Evolutionary conservation across 768 basidiomycete species (phyloP).

Genomic region (Neoboletus brunneissimus): DNA sequence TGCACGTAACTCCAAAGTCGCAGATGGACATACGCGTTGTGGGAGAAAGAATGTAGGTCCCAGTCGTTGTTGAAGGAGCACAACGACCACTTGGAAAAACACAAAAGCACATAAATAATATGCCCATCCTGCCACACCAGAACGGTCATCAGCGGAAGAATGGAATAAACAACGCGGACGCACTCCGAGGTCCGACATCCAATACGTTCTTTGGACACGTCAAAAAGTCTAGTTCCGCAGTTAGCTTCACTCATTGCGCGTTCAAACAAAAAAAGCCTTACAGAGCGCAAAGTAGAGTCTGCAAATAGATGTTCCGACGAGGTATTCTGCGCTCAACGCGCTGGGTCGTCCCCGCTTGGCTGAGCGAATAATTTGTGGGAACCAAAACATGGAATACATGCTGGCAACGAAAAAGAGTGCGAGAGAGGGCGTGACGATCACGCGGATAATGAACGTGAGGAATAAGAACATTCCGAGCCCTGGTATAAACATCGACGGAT

Average conservation of each 20-base stretch:
- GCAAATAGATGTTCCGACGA: constrained; percentile 73
- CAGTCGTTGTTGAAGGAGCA: constrained; percentile 71
- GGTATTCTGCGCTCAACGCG: constrained; percentile 65
- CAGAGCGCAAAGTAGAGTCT: constrained; percentile 72
- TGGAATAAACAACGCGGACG: constrained; percentile 23
- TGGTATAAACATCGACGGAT: constrained; percentile 26
- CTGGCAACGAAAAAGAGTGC: constrained; percentile 61
- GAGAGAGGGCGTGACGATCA: constrained; percentile 65
- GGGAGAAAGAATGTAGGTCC: constrained; percentile 87
- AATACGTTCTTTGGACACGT: constrained; percentile 83
- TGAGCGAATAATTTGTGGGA: constrained; percentile 81
- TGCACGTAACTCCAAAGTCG: background rate
- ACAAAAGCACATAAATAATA: constrained; percentile 59
- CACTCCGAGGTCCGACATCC: constrained; percentile 73
- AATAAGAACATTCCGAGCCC: constrained; percentile 69
- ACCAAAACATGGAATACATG: constrained; percentile 81
- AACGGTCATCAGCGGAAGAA: constrained; percentile 1
- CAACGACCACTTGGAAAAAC: constrained; percentile 54
- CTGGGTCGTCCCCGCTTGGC: constrained; percentile 66
- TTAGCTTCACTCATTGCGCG: background rate
- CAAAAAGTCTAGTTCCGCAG: constrained; percentile 62
- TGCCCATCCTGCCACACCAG: constrained; percentile 53
- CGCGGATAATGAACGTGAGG: constrained; percentile 68
- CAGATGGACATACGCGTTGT: constrained; percentile 45
- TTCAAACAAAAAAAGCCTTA: constrained; percentile 38